Conservation (phyloP, 2,329 filamentous ascomycete species). For the Fusarium gaditjirri region DNA sequence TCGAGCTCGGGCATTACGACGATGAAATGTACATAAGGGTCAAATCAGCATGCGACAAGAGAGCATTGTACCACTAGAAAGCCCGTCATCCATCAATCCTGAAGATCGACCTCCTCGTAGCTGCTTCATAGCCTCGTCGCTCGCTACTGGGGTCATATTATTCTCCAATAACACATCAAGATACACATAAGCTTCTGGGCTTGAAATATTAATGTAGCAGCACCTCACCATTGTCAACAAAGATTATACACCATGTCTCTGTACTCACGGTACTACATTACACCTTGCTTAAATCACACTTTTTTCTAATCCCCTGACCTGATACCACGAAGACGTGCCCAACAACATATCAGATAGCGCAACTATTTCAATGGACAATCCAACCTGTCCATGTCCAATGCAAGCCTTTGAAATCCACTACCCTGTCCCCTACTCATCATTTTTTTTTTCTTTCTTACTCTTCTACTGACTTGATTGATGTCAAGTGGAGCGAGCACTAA, state of each 20-base stretch:
- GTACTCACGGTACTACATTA: slow-evolving; percentile 4
- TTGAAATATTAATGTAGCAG: background rate
- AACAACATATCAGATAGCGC: slow-evolving; percentile 11
- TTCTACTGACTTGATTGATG: background rate
- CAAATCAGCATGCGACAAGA: slow-evolving; percentile 34
- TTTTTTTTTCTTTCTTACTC: background rate
- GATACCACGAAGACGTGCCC: background rate
- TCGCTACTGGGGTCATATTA: background rate
- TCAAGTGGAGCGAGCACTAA: background rate
- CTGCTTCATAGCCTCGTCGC: background rate
- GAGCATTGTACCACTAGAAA: slow-evolving; percentile 39
- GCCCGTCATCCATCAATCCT: background rate
- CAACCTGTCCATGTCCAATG: slow-evolving; percentile 32
- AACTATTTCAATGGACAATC: slow-evolving; percentile 19
- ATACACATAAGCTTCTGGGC: background rate
- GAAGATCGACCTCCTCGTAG: background rate
- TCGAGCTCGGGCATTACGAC: slow-evolving; percentile 13
- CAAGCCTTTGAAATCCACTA: slow-evolving; percentile 16
- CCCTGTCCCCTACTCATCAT: background rate
- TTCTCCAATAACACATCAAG: background rate
- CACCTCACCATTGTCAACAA: background rate
- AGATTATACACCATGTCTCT: background rate
- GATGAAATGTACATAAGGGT: slow-evolving; percentile 43
- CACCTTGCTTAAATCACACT: background rate
- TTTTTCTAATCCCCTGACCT: background rate